A percentile compares a stretch with the other conserved stretches of the same genome.
Conservation (phyloP, 2,329 filamentous ascomycete genomes). For the Westerdykella sp. region DNA sequence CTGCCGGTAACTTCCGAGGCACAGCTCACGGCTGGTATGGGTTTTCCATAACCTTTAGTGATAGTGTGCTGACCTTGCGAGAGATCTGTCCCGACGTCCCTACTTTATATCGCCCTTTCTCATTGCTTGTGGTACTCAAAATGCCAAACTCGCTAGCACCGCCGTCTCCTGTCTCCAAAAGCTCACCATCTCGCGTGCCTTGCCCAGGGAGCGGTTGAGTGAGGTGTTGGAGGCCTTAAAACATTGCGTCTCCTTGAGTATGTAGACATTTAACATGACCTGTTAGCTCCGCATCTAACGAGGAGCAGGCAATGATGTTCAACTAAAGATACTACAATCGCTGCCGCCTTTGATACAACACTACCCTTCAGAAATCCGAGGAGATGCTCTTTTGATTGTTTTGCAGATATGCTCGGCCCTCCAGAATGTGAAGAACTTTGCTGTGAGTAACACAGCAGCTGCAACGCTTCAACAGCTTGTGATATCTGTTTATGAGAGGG, state of each 20-base stretch:
- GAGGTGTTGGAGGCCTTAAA: slow-evolving; percentile 84
- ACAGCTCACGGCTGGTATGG: slow-evolving; percentile 63
- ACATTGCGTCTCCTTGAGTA: slow-evolving; percentile 68
- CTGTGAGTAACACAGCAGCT: slow-evolving; percentile 91
- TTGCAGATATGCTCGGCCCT: slow-evolving; percentile 88
- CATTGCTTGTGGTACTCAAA: slow-evolving; percentile 83
- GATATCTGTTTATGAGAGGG: slow-evolving; percentile 88
- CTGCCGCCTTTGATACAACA: slow-evolving; percentile 85
- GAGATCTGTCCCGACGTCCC: slow-evolving; percentile 75
- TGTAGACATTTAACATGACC: slow-evolving; percentile 24
- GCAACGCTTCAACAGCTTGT: slow-evolving; percentile 95
- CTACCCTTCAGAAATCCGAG: slow-evolving; percentile 74
- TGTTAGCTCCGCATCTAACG: slow-evolving; percentile 9
- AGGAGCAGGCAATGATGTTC: slow-evolving; percentile 65
- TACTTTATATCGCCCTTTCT: slow-evolving; percentile 92
- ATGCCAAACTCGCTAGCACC: slow-evolving; percentile 82
- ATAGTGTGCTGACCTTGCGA: slow-evolving; percentile 21
- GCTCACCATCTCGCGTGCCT: slow-evolving; percentile 72
- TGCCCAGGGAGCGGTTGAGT: slow-evolving; percentile 72
- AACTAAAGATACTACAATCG: slow-evolving; percentile 91
- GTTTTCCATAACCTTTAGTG: slow-evolving; percentile 1
- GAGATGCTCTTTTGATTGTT: slow-evolving; percentile 71
- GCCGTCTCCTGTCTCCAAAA: slow-evolving; percentile 85
- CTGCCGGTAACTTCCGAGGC: slow-evolving; percentile 69
- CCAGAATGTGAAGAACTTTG: slow-evolving; percentile 84